Base-by-base conservation (phyloP, 2,329 filamentous ascomycete species). In the Dothidotthia symphoricarpi region DNA sequence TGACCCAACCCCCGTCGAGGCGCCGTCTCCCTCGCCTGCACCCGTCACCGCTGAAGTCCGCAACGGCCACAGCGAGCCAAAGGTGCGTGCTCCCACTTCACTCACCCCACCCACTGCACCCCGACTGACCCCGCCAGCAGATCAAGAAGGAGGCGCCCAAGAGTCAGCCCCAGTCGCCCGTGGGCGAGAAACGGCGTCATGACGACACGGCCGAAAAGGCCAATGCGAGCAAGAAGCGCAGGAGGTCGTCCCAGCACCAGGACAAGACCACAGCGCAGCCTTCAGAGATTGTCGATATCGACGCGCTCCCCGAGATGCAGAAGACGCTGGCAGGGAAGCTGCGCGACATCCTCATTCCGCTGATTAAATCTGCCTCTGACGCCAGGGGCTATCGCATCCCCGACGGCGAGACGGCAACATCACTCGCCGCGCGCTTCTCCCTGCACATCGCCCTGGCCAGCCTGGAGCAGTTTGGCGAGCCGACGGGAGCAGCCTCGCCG, bases 371-470 rank as follows among this genome's bases (percentile, higher is more conserved):
- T 24, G 80, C 86, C 24, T 77, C 83, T 47, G 86, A 88, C 64
- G 74, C 78, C 38, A 78, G 80, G 12, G 72, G 78, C 8, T 83
- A 83, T 51, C 70, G 72, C 16, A 69, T 89, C 13, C 76, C 82
- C 1, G 75, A 82, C 34, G 83, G 79, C 31, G 75, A 81, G 38
- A 81, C 80, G 0, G 73, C 78, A 11, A 81, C 84, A 32, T 75
- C 75, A 8, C 71, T 86, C 41, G 82, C 85, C 9, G 82, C 86
- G 58, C 77, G 77, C 15, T 76, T 90, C 30, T 86, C 86, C 11
- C 70, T 95, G 16, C 79, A 88, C 48, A 85, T 97, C 45, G 90
- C 96, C 70, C 81, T 88, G 55, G 75, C 78, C 43, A 69, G 82
- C 41, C 76, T 77, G 61, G 69, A 75, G 51, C 74, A 74, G 53